phyloP scores from a whole-genome alignment of 345 rosid species.

The Balakata baccata region DNA sequence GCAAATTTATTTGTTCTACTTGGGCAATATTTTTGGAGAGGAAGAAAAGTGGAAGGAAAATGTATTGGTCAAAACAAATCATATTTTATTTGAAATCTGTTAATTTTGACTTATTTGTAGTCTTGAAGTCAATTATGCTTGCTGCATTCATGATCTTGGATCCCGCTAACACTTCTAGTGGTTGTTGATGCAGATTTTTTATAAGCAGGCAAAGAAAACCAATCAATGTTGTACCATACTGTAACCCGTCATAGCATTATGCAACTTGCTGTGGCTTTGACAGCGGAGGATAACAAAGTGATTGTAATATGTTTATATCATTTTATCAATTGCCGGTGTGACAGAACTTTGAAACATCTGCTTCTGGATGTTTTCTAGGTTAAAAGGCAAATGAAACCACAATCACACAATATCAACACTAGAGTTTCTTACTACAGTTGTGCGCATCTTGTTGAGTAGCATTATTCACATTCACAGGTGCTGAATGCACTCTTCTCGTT shows the following conservation, averaged over 20 bases:
- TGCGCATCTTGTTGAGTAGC: neutral
- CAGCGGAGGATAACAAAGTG: conserved; percentile 12
- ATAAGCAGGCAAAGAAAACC: conserved; percentile 97
- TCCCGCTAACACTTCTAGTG: conserved; percentile 12
- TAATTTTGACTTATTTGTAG: neutral
- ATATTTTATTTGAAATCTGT: too few relatives aligned
- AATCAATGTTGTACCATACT: conserved; percentile 89
- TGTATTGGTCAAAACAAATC: too few relatives aligned
- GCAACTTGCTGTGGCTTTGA: conserved; percentile 15
- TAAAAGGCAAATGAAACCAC: neutral
- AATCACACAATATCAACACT: neutral
- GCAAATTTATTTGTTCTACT: too few relatives aligned
- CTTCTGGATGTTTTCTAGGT: neutral
- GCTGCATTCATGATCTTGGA: neutral
- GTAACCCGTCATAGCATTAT: conserved; percentile 36
- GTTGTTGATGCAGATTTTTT: conserved; percentile 79
- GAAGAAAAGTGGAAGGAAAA: too few relatives aligned
- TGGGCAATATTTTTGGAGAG: too few relatives aligned
- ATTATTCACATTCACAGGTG: neutral
- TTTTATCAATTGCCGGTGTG: conserved; percentile 29
- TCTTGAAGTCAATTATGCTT: neutral
- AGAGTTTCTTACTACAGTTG: neutral
- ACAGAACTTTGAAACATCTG: conserved; percentile 17
- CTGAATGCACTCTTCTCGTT: neutral
- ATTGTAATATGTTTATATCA: conserved; percentile 28